Conservation (phyloP, 2,329 filamentous ascomycete species). For the Dactylellina drechsleri region DNA sequence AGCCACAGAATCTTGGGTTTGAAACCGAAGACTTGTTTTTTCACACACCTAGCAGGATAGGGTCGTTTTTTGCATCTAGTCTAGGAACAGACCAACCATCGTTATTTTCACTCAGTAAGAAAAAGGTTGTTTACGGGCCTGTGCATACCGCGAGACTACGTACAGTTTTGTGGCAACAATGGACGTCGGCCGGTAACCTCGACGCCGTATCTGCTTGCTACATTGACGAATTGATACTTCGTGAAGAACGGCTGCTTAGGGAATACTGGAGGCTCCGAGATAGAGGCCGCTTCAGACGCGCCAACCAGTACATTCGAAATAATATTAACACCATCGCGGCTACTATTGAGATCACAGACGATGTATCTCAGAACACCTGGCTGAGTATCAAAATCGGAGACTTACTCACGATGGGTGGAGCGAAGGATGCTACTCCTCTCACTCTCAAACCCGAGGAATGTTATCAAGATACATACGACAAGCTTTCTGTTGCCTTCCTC, state of each 20-base stretch:
- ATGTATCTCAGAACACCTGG: slow-evolving; percentile 62
- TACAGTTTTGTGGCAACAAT: slow-evolving; percentile 66
- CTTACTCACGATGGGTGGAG: slow-evolving; percentile 63
- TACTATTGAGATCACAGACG: slow-evolving; percentile 62
- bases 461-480: slow-evolving; percentile 65
- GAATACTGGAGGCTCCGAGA: slow-evolving; percentile 62
- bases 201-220: slow-evolving; percentile 66
- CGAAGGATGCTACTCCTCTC: slow-evolving; percentile 63
- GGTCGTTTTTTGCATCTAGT: slow-evolving; percentile 27
- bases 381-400: slow-evolving; percentile 63
- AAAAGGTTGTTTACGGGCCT: slow-evolving; percentile 59
- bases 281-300: slow-evolving; percentile 62
- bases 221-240: slow-evolving; percentile 66
- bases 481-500: slow-evolving; percentile 66
- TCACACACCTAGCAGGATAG: slow-evolving; percentile 57
- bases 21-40: slow-evolving; percentile 61
- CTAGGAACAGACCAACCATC: slow-evolving; percentile 23
- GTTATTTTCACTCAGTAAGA: slow-evolving; percentile 55
- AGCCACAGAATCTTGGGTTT: slow-evolving; percentile 55
- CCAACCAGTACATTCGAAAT: slow-evolving; percentile 63
- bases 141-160: slow-evolving; percentile 65
- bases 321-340: slow-evolving; percentile 61
- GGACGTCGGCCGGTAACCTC: slow-evolving; percentile 64
- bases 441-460: slow-evolving; percentile 62
- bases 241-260: slow-evolving; percentile 63